These are phyloP conservation scores for Lachnellula occidentalis DNA, from an alignment of 2,329 filamentous ascomycete genomes.

Conservation along the genomic window DNA sequence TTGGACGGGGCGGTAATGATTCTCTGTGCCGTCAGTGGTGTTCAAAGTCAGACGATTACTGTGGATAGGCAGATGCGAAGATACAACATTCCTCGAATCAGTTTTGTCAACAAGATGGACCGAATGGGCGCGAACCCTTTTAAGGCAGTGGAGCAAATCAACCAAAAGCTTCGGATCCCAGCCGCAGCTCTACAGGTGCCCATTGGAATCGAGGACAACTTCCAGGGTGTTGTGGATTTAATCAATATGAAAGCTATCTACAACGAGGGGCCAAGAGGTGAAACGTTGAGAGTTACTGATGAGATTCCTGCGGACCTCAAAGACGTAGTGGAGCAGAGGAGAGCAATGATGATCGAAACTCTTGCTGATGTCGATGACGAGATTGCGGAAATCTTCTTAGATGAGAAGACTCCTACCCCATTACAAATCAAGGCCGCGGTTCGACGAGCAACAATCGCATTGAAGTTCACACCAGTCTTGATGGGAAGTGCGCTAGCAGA, in stretches of 20 bases:
- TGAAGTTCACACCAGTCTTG: slow-evolving; percentile 90
- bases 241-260: slow-evolving; percentile 91
- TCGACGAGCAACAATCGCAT: slow-evolving; percentile 77
- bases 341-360: slow-evolving; percentile 83
- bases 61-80: slow-evolving; percentile 98
- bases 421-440: slow-evolving; percentile 90
- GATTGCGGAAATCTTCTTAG: slow-evolving; percentile 90
- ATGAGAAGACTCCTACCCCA: slow-evolving; percentile 73
- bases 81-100: slow-evolving; percentile 92
- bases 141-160: slow-evolving; percentile 97
- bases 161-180: slow-evolving; percentile 86
- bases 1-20: slow-evolving; percentile 98
- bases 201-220: slow-evolving; percentile 86
- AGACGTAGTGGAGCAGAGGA: slow-evolving; percentile 73
- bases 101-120: slow-evolving; percentile 99
- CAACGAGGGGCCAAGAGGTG: slow-evolving; percentile 79
- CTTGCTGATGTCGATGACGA: slow-evolving; percentile 97
- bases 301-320: slow-evolving; percentile 77
- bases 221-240: slow-evolving; percentile 87
- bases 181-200: slow-evolving; percentile 93
- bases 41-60: slow-evolving; percentile 96
- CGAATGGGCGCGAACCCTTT: slow-evolving; percentile 97
- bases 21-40: slow-evolving; percentile 91
- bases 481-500: slow-evolving; percentile 96
- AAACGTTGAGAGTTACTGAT: slow-evolving; percentile 68